Evolutionary conservation across 108 stramenopile genomes (phyloP), one percentile per base, ranked within the genome.

Genomic region (Hondaea fermentalgiana): DNA sequence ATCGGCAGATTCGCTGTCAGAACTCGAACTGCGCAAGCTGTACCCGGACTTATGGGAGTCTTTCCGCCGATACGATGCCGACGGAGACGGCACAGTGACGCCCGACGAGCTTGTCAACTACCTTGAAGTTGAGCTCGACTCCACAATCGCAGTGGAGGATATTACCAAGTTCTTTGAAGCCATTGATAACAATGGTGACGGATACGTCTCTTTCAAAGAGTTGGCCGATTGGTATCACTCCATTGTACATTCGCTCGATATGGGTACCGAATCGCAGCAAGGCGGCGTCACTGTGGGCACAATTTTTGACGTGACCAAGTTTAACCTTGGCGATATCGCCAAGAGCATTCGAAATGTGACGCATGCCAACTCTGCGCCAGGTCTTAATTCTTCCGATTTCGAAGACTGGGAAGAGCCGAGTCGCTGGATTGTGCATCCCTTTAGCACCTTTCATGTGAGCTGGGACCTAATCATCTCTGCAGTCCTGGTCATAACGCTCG

Each of bases 401-500:
- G 76, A 83, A 12, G 49, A 53, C 6, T 83, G 45, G 76, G 76
- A 83, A 35, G 25, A n/a, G 51, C 49, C 19, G 51, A 47, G 51
- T 12, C 19, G 57, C 2, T 28, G 10, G 16, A 21, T 94, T 45
- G 89, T 94, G 53, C 93, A 94, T 90, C 94, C 94, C 17, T 64
- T 90, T 60, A 89, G 89, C 29, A 87, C 88, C 59, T 43, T 87
- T 14, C 91, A 93, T 59, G 92, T 88, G 14, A 69, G 89, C 59
- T 94, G 93, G 93, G 94, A 94, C 87, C 90, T 93, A 14, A 14
- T 91, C 19, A 88, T 94, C 49, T 91, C 94, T 53, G 55, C 91
- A 12, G 76, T 94, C 8, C 93, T 94, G 58, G 88, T 93, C 5
- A 5, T 93, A 42, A 94, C 94, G 44, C 90, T 94, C 19, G 72